A percentile compares a stretch with the other conserved stretches of the same genome.
These are phyloP conservation scores for Quercus ilex DNA, from an alignment of 306 rosid species.

Conservation along the genomic window DNA sequence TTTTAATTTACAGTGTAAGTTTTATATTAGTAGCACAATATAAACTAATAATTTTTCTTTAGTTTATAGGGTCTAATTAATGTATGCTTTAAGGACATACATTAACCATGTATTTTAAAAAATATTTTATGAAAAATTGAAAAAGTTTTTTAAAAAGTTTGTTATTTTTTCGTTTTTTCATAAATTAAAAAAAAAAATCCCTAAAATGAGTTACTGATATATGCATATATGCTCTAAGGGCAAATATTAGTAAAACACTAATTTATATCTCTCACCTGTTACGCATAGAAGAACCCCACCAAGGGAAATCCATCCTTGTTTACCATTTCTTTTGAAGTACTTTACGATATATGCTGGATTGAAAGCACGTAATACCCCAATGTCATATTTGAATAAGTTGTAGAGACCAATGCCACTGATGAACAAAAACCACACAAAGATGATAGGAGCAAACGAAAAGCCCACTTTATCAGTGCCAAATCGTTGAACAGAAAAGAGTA, in stretches of 20 bases:
- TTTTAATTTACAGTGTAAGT: too few relatives aligned
- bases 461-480: constrained; percentile 73
- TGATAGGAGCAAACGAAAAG: constrained; percentile 47
- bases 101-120: fast-evolving
- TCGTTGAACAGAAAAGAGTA: constrained; percentile 40
- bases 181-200: too few relatives aligned
- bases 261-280: constrained; percentile 28
- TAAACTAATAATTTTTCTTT: too few relatives aligned
- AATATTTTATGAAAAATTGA: too few relatives aligned
- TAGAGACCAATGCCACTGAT: constrained; percentile 52
- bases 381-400: constrained; percentile 52
- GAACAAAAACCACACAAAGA: constrained; percentile 50
- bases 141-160: too few relatives aligned
- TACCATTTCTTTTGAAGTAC: constrained; percentile 52
- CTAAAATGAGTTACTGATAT: too few relatives aligned
- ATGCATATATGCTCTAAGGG: too few relatives aligned
- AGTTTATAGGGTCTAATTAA: too few relatives aligned
- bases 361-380: constrained; percentile 46
- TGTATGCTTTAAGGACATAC: too few relatives aligned
- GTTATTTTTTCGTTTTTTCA: too few relatives aligned
- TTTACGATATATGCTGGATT: constrained; percentile 44
- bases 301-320: constrained; percentile 54
- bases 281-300: constrained; percentile 61
- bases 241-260: too few relatives aligned
- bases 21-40: too few relatives aligned